Base-by-base conservation (phyloP, 352 stramenopile genomes). In the Phytophthora ohioensis region DNA sequence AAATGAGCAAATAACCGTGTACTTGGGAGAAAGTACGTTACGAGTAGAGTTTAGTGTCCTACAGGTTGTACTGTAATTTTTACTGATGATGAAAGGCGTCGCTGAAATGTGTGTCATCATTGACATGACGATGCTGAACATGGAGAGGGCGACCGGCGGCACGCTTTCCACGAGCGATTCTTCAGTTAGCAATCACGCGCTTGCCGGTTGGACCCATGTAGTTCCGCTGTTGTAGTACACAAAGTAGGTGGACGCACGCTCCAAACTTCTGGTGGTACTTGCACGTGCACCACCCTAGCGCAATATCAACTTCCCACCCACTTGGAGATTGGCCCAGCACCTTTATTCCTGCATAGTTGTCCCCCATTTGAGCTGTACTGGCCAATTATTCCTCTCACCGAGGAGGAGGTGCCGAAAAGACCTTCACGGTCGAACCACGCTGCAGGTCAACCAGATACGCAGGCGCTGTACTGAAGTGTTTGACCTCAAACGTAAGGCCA, bases 241-340 rank as follows among this genome's bases (percentile, higher is more conserved):
- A 2, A 27, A 27, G 10, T 48, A 48, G 11, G 30, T 48, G n/a
- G 13, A 48, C 42, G 9, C n/a, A 27, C 5, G n/a, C 9, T 31
- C 11, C 42, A 48, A 48, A 48, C n/a, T 48, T 48, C 13, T 30
- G n/a, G 9, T 48, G 42, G 30, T 48, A 48, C 11, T 48, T 48
- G 9, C 42, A 48, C n/a, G n/a, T 13, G 42, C 42, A 48, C 42
- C 13, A 27, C 21, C 21, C 21, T 27, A 30, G 42, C 6, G 13
- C n/a, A 31, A 48, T 48, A 30, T 48, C 42, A n/a, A 48, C 42
- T n/a, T 48, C 42, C 42, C 42, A 48, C 13, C n/a, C n/a, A 48
- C 3, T 10, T 48, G 7, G 15, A 48, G 15, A n/a, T 11, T 48
- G 42, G 9, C 5, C 13, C 4, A 48, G 42, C 6, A 48, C 30